phyloP scores from a whole-genome alignment of 441 rosid species.

The Kokia cookei region DNA sequence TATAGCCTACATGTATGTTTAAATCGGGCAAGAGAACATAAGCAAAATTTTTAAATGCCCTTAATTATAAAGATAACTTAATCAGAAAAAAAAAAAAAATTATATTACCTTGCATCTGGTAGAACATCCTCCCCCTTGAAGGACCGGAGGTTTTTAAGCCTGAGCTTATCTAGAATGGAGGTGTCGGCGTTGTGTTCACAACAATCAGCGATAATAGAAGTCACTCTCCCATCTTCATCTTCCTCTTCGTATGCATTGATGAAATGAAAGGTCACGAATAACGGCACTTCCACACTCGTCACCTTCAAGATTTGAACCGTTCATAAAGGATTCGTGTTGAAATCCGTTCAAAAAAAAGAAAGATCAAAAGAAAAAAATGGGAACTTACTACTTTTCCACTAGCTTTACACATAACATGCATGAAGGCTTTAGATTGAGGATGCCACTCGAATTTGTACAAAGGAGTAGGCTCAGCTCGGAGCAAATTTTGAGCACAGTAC shows the following conservation, averaged over 20 bases:
- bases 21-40: too few relatives aligned
- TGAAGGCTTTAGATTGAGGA: conserved; percentile 60
- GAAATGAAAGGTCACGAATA: conserved; percentile 85
- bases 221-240: conserved; percentile 73
- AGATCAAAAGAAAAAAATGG: background rate
- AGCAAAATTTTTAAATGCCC: too few relatives aligned
- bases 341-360: too few relatives aligned
- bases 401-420: conserved; percentile 84
- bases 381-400: conserved; percentile 77
- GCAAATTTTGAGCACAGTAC: conserved; percentile 69
- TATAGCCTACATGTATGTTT: too few relatives aligned
- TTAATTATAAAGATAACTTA: too few relatives aligned
- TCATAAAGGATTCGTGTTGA: too few relatives aligned
- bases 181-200: conserved; percentile 88
- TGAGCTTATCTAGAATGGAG: conserved; percentile 65
- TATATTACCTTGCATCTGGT: conserved; percentile 71
- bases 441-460: conserved; percentile 93
- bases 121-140: conserved; percentile 53
- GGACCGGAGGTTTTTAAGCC: conserved; percentile 68
- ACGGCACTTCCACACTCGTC: conserved; percentile 88
- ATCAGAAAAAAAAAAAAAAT: too few relatives aligned
- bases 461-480: conserved; percentile 92
- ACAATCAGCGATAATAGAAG: conserved; percentile 71
- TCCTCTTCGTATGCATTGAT: conserved; percentile 88
- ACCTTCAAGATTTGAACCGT: conserved; percentile 10